Conservation (phyloP, 139 green algal genomes). For the Nannochloris sp. region DNA sequence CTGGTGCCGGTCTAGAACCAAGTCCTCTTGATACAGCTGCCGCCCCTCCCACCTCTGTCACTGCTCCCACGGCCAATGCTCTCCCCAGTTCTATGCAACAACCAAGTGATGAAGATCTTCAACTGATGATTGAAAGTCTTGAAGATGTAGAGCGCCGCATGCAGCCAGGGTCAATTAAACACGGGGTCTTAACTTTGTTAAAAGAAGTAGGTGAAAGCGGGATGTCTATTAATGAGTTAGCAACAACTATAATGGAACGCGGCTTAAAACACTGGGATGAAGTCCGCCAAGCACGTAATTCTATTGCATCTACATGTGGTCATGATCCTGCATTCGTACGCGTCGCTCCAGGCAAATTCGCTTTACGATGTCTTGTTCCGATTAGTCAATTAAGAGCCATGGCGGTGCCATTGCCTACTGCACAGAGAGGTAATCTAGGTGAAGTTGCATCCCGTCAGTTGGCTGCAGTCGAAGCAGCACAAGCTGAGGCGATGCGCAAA, state of each 20-base stretch:
- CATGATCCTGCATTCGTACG: slow-evolving; percentile 45
- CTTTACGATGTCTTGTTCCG: slow-evolving; percentile 29
- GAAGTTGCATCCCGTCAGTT: not conserved
- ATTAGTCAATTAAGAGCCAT: not conserved
- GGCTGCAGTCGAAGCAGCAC: slow-evolving; percentile 1
- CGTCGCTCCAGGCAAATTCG: slow-evolving; percentile 30
- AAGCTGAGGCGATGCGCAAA: slow-evolving; percentile 9
- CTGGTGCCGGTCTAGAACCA: not conserved
- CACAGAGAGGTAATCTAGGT: not conserved
- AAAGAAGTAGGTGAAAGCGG: slow-evolving; percentile 25
- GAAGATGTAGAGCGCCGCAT: slow-evolving; percentile 48
- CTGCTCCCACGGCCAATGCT: not conserved
- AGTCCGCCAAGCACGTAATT: slow-evolving; percentile 25
- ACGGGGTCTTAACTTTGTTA: slow-evolving; percentile 39
- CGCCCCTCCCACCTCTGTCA: not conserved
- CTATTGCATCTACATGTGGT: slow-evolving; percentile 23
- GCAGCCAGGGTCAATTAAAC: slow-evolving; percentile 44
- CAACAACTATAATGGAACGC: slow-evolving; percentile 8
- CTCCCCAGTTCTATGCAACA: too few species aligned
- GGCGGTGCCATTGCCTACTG: not conserved
- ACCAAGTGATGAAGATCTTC: not conserved
- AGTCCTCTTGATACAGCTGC: not conserved
- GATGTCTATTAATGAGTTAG: slow-evolving; percentile 17
- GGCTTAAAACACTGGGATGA: slow-evolving; percentile 30
- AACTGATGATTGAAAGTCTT: slow-evolving; percentile 14